Base-by-base conservation (phyloP, 371 early-diverging fungal genomes). In the Umbelopsis sp. region DNA sequence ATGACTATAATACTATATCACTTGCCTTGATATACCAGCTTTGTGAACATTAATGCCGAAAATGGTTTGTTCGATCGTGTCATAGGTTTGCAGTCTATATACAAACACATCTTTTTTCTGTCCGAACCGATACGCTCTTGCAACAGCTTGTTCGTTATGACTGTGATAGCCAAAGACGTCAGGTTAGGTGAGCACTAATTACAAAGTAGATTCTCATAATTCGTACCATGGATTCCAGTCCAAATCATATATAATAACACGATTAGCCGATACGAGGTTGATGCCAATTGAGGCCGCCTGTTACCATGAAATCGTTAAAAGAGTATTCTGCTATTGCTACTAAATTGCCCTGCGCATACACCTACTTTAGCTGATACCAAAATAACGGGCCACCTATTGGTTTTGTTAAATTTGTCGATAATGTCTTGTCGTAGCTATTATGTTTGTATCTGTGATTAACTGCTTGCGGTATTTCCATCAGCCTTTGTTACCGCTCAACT, bases 181-280 rank as follows among this genome's bases (percentile, higher is more conserved):
- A 41, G 12, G 38, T 24, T 12, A 50, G 48, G 24, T 63, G 38
- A 45, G 18, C 45, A 35, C 44, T 22, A 22, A 22, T 22, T 22
- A 22, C 32, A 12, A 8, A n/a, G 38, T 32, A 20, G 48, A 48
- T 18, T 1, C 48, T 48, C 29, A 29, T 29, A 29, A 48, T 16
- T 6, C 48, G 1, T 48, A 48, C 48, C 48, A 88, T n/a, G 99
- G 99, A 74, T 98, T 98, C 97, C 97, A 99, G 50, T 94, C 97
- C 52, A 92, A 85, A 77, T 98, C 99, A 69, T 91, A 87, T 24
- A 99, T 74, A 14, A 99, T 87, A 11, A 98, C 93, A 2, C 94
- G 87, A 74, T 89, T 96, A 4, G 98, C 98, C 6, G 91, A 84
- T 1, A 87, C 81, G n/a, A 97, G 72, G 74, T 98, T 99, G 32